Base-by-base conservation (phyloP, 225 moss, liverwort and hornwort genomes). In the Neckera pumila region DNA sequence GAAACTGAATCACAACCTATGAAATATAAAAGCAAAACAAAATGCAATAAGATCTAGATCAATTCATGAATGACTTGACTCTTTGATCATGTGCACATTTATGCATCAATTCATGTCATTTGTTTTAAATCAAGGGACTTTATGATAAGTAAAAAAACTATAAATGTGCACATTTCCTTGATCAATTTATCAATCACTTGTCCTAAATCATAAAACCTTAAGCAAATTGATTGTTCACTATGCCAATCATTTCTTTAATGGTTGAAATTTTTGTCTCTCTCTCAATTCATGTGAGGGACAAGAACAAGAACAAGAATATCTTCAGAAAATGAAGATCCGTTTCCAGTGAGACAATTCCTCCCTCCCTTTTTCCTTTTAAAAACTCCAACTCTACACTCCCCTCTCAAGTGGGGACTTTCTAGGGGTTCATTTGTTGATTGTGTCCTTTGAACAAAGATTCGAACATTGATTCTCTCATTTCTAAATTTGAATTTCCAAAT, bases 391-490 rank as follows among this genome's bases (percentile, higher is more conserved):
- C 18, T 47, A 73, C 1, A 72, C 43, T 27, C 1, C 17, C 3
- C 17, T 28, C 2, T 42, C 3, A 0, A 25, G 4, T 25, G 4
- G 14, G 6, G 40, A 72, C 16, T 45, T 5, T 5, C 1, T 72
- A 43, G 28, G 17, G 10, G 0, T 43, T 28, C 17, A 9, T 42
- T 26, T 13, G 8, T 71, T 70, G 8, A 4, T 1, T 69, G 8
- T n/a, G 12, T 22, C 11, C 4, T 3, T 21, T n/a, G 6, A 2
- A 6, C 0, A 7, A 0, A 66, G 17, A n/a, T 6, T 3, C 22
- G 7, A 1, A n/a, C 23, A 38, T 22, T 1, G 0, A 40, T 71
- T 71, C 4, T 25, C 0, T 26, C 0, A 0, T 42, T 71, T 26
- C 1, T 26, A 25, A 42, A 40, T 13, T 0, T 38, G 4, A 69